Percentiles rank a stretch among this genome's conserved stretches.
phyloP scores from a whole-genome alignment of 2,329 filamentous ascomycete species.

The Paracoccidioides brasiliensis region DNA sequence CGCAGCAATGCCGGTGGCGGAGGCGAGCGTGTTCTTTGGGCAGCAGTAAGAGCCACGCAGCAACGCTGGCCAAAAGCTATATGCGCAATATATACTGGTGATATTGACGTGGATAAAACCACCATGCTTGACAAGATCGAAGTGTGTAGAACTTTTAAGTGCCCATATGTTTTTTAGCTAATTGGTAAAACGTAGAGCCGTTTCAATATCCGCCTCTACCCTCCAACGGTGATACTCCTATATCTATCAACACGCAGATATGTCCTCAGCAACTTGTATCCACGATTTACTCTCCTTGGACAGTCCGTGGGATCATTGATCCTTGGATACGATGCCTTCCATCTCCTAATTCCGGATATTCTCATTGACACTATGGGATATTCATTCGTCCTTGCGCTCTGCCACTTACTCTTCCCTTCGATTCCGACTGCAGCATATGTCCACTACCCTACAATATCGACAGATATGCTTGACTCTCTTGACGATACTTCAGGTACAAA shows the following conservation, averaged over 20 bases:
- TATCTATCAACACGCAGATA: slow-evolving; percentile 81
- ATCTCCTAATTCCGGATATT: slow-evolving; percentile 79
- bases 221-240: slow-evolving; percentile 72
- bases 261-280: slow-evolving; percentile 78
- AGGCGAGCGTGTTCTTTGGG: slow-evolving; percentile 92
- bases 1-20: slow-evolving; percentile 84
- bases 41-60: slow-evolving; percentile 83
- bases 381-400: slow-evolving; percentile 74
- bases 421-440: slow-evolving; percentile 88
- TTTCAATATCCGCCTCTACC: slow-evolving; percentile 83
- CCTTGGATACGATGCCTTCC: slow-evolving; percentile 83
- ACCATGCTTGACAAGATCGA: slow-evolving; percentile 66
- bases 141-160: slow-evolving; percentile 27
- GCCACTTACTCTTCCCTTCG: slow-evolving; percentile 63
- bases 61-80: slow-evolving; percentile 75
- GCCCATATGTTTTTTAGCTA: slow-evolving; percentile 1
- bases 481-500: slow-evolving; percentile 50
- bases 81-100: slow-evolving; percentile 89
- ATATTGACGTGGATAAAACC: slow-evolving; percentile 74
- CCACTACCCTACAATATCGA: slow-evolving; percentile 96
- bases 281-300: slow-evolving; percentile 83
- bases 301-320: slow-evolving; percentile 82
- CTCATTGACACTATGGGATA: slow-evolving; percentile 99
- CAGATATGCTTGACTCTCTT: slow-evolving; percentile 84
- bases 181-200: slow-evolving; percentile 45